Base-by-base conservation (phyloP, 2,329 filamentous ascomycete genomes). In the Dothistroma septosporum region DNA sequence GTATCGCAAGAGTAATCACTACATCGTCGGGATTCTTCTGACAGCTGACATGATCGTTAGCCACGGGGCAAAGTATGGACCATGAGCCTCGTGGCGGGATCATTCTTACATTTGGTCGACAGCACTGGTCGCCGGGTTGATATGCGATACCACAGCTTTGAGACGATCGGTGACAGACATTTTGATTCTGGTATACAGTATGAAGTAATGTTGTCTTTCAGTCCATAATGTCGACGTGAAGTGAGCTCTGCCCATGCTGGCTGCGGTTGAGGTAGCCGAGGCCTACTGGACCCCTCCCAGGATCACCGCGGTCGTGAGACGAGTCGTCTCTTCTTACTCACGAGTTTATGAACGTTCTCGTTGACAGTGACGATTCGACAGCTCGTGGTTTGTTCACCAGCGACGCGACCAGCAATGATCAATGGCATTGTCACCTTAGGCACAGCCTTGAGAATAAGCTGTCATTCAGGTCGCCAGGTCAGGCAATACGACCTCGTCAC, bases 1-100 rank as follows among this genome's bases (percentile, higher is more conserved):
- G 90, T 71, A 92, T 82, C 31, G 93, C 93, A 61, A 95, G 85
- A 8, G 94, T 99, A 73, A 97, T 96, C 75, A 99, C 94, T 58
- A 99, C 84, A 80, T 99, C 94, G 75, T 97, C 93, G 68, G 92
- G 86, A 77, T 96, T 95, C 82, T 97, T 65, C 46, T 65, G 63
- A 2, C 53, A 61, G 52, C 64, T 66, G 7, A 21, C 12, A 33
- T 11, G 19, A 41, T 24, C 10, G 11, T 55, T 22, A 55, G 53
- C n/a, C 28, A 35, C 3, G 7, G 5, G 28, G n/a, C 21, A 4
- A 31, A 48, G 16, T 19, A 37, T 37, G 47, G 22, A 50, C 50
- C n/a, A 21, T 1, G 32, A 31, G 35, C 24, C 6, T 28, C n/a
- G 5, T n/a, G 33, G 16, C 50, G 7, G 7, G 11, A 9, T 49